phyloP scores from a whole-genome alignment of 768 basidiomycete species.

The Podaxis rugospora region DNA sequence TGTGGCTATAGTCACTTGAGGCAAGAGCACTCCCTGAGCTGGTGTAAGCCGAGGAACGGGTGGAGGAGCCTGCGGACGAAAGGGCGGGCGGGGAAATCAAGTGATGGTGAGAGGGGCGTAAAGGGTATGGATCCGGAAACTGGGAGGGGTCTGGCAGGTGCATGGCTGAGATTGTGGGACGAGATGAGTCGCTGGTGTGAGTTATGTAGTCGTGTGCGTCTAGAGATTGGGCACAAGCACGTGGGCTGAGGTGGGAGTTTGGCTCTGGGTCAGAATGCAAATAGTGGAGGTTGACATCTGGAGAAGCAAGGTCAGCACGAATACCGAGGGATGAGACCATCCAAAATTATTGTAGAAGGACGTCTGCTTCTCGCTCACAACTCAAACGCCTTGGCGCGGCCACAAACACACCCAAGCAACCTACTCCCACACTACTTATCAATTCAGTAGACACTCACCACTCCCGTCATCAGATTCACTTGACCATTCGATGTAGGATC shows the following conservation, averaged over 20 bases:
- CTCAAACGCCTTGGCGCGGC: background rate
- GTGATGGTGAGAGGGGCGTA: conserved; percentile 45
- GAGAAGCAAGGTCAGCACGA: background rate
- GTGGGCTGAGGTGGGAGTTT: conserved; percentile 5
- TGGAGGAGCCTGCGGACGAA: conserved; percentile 70
- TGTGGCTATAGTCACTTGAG: conserved; percentile 58
- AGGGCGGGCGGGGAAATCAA: conserved; percentile 46
- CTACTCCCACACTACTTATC: background rate
- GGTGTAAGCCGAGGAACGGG: conserved; percentile 72
- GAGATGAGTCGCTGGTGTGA: conserved; percentile 18
- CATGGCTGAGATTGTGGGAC: conserved; percentile 35
- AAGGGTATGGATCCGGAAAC: conserved; percentile 72
- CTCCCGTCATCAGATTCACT: conserved; percentile 7
- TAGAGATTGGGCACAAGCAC: conserved; percentile 6
- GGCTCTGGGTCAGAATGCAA: conserved; percentile 5
- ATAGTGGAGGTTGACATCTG: conserved; percentile 3
- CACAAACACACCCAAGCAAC: conserved; percentile 7
- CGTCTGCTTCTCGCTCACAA: background rate
- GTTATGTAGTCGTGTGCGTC: conserved; percentile 1
- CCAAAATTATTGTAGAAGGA: background rate
- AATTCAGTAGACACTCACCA: background rate
- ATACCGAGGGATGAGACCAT: background rate
- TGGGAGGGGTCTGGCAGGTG: conserved; percentile 59
- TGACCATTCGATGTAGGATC: conserved; percentile 5
- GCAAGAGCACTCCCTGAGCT: conserved; percentile 60